Evolutionary conservation across 2,329 filamentous ascomycete species (phyloP).

Genomic region (Pyrenophora seminiperda): DNA sequence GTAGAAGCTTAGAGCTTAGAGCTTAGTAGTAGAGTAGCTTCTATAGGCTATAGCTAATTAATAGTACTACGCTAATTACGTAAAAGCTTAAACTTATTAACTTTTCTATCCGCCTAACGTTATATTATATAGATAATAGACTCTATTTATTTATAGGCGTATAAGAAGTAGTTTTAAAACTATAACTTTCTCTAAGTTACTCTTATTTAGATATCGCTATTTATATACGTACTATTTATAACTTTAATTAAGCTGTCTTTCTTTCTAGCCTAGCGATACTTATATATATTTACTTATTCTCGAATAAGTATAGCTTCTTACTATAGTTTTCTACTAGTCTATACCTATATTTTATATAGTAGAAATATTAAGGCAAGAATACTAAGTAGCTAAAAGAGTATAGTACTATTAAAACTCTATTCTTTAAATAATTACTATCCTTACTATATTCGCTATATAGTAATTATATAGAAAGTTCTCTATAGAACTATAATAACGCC

Average conservation of each 20-base stretch:
- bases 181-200: too few relatives aligned
- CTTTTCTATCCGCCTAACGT: too few relatives aligned
- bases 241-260: too few relatives aligned
- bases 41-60: background rate
- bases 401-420: background rate
- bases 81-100: background rate
- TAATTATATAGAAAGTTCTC: background rate
- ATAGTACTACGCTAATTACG: background rate
- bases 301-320: too few relatives aligned
- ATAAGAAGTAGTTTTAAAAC: too few relatives aligned
- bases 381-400: background rate
- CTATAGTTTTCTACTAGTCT: background rate
- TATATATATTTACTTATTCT: too few relatives aligned
- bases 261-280: too few relatives aligned
- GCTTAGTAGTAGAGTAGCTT: background rate
- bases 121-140: too few relatives aligned
- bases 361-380: too few relatives aligned
- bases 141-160: too few relatives aligned
- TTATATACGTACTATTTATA: too few relatives aligned
- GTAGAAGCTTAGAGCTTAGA: background rate
- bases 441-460: background rate
- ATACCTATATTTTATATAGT: background rate
- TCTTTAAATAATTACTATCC: background rate
- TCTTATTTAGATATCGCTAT: too few relatives aligned
- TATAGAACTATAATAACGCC: background rate